Percentiles rank a stretch among this genome's conserved stretches.
Conservation (phyloP, 345 rosid species). For the Camelina hispida region DNA sequence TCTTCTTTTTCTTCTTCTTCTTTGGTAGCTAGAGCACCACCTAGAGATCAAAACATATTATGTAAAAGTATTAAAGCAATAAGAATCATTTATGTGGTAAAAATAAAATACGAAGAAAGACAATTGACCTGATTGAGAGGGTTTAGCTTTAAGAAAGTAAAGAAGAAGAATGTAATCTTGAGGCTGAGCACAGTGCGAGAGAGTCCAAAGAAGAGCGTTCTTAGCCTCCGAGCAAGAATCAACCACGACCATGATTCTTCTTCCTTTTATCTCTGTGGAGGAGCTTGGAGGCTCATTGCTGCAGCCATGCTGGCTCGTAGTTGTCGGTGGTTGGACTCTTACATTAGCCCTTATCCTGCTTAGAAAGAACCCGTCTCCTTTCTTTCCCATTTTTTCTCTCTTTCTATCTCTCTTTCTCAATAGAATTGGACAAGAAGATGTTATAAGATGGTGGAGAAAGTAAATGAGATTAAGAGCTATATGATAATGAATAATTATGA, state of each 20-base stretch:
- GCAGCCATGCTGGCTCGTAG: conserved; percentile 46
- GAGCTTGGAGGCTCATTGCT: conserved; percentile 31
- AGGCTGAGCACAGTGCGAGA: conserved; percentile 79
- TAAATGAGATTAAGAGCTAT: conserved; percentile 27
- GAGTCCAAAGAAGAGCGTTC: conserved; percentile 90
- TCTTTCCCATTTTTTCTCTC: conserved; percentile 62
- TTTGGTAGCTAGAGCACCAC: conserved; percentile 8
- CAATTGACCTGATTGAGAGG: conserved; percentile 37
- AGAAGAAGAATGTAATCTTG: conserved; percentile 77
- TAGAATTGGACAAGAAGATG: conserved; percentile 16
- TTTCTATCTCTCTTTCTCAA: conserved; percentile 35
- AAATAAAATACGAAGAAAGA: not conserved
- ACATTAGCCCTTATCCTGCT: conserved; percentile 82
- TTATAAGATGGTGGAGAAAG: conserved; percentile 40
- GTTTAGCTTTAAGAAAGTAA: conserved; percentile 54
- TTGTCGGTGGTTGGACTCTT: conserved; percentile 69
- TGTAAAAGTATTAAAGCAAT: not conserved
- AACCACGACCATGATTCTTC: conserved; percentile 86
- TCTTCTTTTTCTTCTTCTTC: conserved; percentile 32
- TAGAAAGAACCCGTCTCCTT: conserved; percentile 70
- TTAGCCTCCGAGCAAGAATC: conserved; percentile 79
- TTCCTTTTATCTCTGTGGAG: conserved; percentile 45
- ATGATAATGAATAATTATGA: conserved; percentile 34
- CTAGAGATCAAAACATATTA: conserved; percentile 11
- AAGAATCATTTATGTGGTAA: not conserved